These are phyloP conservation scores for Retiboletus flavoniger DNA, from an alignment of 1,284 basidiomycete species.

Conservation along the genomic window DNA sequence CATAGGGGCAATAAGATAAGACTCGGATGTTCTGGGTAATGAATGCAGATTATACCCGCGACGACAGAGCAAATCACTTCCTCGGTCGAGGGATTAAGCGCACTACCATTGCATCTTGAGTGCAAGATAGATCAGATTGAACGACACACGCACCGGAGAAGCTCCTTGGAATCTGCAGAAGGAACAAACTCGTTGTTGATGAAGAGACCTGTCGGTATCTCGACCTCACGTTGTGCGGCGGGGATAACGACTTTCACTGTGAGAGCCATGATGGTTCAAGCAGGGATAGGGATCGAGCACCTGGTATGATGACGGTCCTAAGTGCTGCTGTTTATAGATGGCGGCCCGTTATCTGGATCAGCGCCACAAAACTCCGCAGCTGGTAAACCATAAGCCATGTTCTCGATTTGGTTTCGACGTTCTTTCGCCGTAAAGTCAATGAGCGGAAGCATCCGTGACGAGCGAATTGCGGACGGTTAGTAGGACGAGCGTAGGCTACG, in stretches of 20 bases:
- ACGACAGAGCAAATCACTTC: constrained; percentile 65
- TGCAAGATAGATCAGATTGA: constrained; percentile 2
- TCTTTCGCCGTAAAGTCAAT: not conserved
- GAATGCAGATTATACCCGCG: constrained; percentile 49
- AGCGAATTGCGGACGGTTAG: not conserved
- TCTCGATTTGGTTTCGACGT: not conserved
- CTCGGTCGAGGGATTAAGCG: constrained; percentile 75
- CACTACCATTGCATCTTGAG: constrained; percentile 40
- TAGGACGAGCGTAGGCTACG: not conserved
- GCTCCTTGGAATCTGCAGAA: constrained; percentile 60
- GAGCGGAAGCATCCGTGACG: not conserved
- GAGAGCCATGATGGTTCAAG: constrained; percentile 47
- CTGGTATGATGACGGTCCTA: not conserved
- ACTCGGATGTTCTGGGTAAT: not conserved
- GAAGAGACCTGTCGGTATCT: constrained; percentile 81
- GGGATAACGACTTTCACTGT: constrained; percentile 39
- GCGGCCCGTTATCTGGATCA: constrained; percentile 13
- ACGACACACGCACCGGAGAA: constrained; percentile 49
- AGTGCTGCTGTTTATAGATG: constrained; percentile 15
- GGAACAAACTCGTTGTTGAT: constrained; percentile 87
- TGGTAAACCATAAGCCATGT: not conserved
- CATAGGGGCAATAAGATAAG: constrained; percentile 24
- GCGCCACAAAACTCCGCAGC: constrained; percentile 14
- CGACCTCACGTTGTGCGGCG: constrained; percentile 50
- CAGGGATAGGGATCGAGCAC: not conserved